Conservation (phyloP, 2,329 filamentous ascomycete genomes). For the Aspergillus sp. region DNA sequence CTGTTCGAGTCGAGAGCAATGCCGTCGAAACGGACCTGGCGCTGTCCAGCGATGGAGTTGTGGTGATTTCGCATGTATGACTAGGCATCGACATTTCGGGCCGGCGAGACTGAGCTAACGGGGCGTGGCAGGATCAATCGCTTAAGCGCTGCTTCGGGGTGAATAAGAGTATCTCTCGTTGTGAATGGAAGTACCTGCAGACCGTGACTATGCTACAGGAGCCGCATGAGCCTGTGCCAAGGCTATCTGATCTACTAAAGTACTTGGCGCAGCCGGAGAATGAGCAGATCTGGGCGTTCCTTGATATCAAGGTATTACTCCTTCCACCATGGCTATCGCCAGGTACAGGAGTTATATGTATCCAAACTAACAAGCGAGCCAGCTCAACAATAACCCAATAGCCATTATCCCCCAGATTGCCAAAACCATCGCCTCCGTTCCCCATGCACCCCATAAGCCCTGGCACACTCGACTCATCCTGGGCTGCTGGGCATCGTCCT, state of each 20-base stretch:
- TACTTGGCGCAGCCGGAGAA: constrained; percentile 58
- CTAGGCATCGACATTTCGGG: neutral
- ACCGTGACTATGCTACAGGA: constrained; percentile 58
- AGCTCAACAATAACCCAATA: constrained; percentile 37
- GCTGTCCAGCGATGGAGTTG: constrained; percentile 69
- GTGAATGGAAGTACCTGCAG: constrained; percentile 65
- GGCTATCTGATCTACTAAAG: constrained; percentile 63
- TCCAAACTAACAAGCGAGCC: neutral
- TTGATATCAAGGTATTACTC: constrained; percentile 74
- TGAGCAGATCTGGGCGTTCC: constrained; percentile 66
- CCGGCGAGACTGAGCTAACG: neutral
- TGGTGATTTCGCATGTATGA: constrained; percentile 73
- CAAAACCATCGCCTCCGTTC: constrained; percentile 51
- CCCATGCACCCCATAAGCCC: constrained; percentile 31
- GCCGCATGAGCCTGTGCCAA: constrained; percentile 64
- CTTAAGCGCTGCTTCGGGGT: constrained; percentile 75
- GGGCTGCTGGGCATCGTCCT: constrained; percentile 72
- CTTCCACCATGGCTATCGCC: neutral
- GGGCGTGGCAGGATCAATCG: constrained; percentile 53
- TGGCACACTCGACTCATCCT: constrained; percentile 71
- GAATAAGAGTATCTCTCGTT: constrained; percentile 64
- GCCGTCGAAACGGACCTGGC: constrained; percentile 87
- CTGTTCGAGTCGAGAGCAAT: constrained; percentile 64
- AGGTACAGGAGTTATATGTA: neutral
- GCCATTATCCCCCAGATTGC: constrained; percentile 64